phyloP scores from a whole-genome alignment of 2,329 filamentous ascomycete species.

The Xylaria sp. region DNA sequence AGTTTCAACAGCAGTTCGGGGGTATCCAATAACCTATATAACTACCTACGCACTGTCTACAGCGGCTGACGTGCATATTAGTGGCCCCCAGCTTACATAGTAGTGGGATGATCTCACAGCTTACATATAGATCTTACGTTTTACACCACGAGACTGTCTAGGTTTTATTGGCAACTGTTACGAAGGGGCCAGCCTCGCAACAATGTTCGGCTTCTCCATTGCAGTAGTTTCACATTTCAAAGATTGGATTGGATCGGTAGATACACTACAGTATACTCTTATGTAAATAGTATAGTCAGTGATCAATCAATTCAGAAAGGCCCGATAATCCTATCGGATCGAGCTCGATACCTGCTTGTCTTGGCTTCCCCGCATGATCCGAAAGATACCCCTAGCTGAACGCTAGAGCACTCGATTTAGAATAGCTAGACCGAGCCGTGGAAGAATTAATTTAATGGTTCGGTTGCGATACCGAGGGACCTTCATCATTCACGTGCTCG shows the following conservation, averaged over 20 bases:
- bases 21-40: too few species aligned
- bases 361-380: constrained; percentile 10
- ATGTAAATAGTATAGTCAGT: not conserved
- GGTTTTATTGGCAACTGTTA: not conserved
- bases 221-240: not conserved
- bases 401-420: not conserved
- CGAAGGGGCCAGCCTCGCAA: not conserved
- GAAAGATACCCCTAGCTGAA: not conserved
- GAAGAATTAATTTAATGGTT: not conserved
- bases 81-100: not conserved
- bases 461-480: not conserved
- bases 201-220: not conserved
- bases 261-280: not conserved
- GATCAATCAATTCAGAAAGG: not conserved
- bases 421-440: constrained; percentile 1
- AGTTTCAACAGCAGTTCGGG: too few species aligned
- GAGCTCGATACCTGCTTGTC: constrained; percentile 1
- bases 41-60: not conserved
- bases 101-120: constrained; percentile 15
- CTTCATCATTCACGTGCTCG: not conserved
- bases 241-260: not conserved
- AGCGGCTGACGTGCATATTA: not conserved
- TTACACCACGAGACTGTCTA: constrained; percentile 4
- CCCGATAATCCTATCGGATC: constrained; percentile 12
- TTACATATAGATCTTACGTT: constrained; percentile 1